Conservation (phyloP, 2,329 filamentous ascomycete species). For the Ilyonectria mors-panacis region DNA sequence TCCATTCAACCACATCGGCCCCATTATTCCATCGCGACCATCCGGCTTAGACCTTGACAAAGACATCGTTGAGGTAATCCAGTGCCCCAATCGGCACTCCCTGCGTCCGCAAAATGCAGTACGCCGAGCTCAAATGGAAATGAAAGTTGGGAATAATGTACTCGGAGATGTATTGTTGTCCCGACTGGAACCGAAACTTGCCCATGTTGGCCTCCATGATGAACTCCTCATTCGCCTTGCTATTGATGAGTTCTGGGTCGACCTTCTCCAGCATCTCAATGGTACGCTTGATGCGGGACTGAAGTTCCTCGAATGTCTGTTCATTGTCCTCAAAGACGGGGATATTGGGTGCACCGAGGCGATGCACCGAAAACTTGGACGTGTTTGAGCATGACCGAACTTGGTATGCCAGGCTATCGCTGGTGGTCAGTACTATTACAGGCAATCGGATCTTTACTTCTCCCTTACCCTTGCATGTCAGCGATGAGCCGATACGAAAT, state of each 20-base stretch:
- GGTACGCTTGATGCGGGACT: slow-evolving; percentile 46
- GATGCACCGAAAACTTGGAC: slow-evolving; percentile 40
- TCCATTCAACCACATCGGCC: not conserved
- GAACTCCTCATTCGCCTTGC: slow-evolving; percentile 43
- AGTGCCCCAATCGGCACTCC: slow-evolving; percentile 71
- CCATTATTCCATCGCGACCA: not conserved
- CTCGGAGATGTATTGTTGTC: slow-evolving; percentile 58
- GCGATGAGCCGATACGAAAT: slow-evolving; percentile 38
- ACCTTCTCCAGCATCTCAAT: slow-evolving; percentile 50
- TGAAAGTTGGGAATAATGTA: slow-evolving; percentile 71
- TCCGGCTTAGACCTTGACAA: slow-evolving; percentile 36
- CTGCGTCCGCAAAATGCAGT: slow-evolving; percentile 69
- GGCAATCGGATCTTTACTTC: fast-evolving
- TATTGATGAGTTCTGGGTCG: slow-evolving; percentile 41
- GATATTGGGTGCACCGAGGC: slow-evolving; percentile 35
- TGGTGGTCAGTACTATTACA: not conserved
- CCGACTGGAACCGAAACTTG: slow-evolving; percentile 48
- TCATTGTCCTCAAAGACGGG: slow-evolving; percentile 45
- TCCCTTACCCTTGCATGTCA: slow-evolving; percentile 40
- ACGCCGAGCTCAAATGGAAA: slow-evolving; percentile 72
- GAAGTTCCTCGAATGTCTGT: slow-evolving; percentile 50
- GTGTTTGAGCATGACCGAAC: slow-evolving; percentile 47
- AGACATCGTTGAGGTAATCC: slow-evolving; percentile 62
- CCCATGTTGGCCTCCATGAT: slow-evolving; percentile 45
- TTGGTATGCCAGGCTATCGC: slow-evolving; percentile 39